phyloP scores from a whole-genome alignment of 2,329 filamentous ascomycete genomes.

The Aspergillus clavatus region DNA sequence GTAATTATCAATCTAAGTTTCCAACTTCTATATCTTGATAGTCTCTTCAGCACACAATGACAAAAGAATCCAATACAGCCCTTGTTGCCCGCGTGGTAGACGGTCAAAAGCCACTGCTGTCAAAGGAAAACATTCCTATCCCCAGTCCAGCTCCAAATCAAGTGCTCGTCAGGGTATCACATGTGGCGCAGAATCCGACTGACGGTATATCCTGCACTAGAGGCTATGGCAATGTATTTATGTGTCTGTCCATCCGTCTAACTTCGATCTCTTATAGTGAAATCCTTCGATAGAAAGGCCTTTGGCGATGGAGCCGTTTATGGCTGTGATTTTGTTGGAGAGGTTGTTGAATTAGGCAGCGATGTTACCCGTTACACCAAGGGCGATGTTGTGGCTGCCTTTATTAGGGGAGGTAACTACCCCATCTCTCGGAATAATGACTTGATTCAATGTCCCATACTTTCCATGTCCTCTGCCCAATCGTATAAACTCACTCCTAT shows the following conservation, averaged over 20 bases:
- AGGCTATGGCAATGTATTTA: background rate
- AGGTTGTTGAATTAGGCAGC: constrained; percentile 29
- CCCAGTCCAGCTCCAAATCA: constrained; percentile 12
- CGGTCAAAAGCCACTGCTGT: constrained; percentile 4
- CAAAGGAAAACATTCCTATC: constrained; percentile 9
- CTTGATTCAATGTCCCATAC: too few relatives aligned
- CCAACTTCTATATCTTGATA: too few relatives aligned
- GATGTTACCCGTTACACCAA: constrained; percentile 24
- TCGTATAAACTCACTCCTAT: too few relatives aligned
- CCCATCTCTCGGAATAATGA: too few relatives aligned
- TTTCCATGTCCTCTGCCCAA: too few relatives aligned
- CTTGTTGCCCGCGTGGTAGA: constrained; percentile 11
- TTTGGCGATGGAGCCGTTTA: constrained; percentile 32
- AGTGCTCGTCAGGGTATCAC: constrained; percentile 22
- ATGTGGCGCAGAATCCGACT: constrained; percentile 22
- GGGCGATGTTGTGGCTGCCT: constrained; percentile 32
- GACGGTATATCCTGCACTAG: constrained; percentile 11
- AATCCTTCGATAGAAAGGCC: constrained; percentile 32
- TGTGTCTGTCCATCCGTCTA: too few relatives aligned
- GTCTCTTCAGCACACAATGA: background rate
- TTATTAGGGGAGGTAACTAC: constrained; percentile 29
- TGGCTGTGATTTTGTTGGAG: constrained; percentile 33
- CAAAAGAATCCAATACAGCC: constrained; percentile 5
- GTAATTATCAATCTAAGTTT: too few relatives aligned
- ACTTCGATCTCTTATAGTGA: constrained; percentile 16